Base-by-base conservation (phyloP, 768 basidiomycete species). In the Russula griseocarnosa region DNA sequence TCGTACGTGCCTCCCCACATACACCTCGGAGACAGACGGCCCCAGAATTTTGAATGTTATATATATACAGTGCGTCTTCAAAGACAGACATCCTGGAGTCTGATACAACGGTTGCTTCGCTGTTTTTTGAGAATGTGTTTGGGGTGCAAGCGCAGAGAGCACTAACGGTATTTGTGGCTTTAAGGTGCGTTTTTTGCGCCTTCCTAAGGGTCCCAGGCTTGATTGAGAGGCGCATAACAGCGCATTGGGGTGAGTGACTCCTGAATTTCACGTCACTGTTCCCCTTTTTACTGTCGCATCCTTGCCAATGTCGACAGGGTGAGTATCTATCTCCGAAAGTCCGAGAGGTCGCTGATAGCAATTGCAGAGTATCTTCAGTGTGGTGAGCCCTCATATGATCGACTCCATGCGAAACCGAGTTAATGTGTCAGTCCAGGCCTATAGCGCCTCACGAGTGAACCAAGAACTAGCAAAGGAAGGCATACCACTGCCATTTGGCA, bases 391-490 rank as follows among this genome's bases (percentile, higher is more conserved):
- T 16, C 38, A 28, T n/a, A 3, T n/a, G 6, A 16, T 26, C 7
- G 30, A 2, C 18, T 6, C 30, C 14, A 28, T 8, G 20, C 38
- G 14, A 52, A 13, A 20, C 5, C 1, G 20, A 50, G 11, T 46
- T 47, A 26, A 61, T 40, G 10, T 3, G 13, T n/a, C 26, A 14
- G 26, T 47, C 26, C 55, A 83, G 82, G 81, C 83, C 0, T 85
- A 82, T 66, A 73, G 81, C 14, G 77, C 81, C 3, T 72, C 80
- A 0, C 78, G 80, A 20, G 76, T 85, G 3, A 84, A 84, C 61
- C 84, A 85, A 74, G 84, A 85, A 58, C 78, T 86, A 5, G 84
- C 84, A 5, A 86, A 86, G 64, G 84, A 84, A 69, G 84, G 84
- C 1, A 74, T 85, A n/a, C 83, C 83, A 13, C 76, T 85, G 0